A percentile compares a stretch with the other conserved stretches of the same genome.
phyloP scores from a whole-genome alignment of 768 basidiomycete species.

The Paxillus rubicundulus region DNA sequence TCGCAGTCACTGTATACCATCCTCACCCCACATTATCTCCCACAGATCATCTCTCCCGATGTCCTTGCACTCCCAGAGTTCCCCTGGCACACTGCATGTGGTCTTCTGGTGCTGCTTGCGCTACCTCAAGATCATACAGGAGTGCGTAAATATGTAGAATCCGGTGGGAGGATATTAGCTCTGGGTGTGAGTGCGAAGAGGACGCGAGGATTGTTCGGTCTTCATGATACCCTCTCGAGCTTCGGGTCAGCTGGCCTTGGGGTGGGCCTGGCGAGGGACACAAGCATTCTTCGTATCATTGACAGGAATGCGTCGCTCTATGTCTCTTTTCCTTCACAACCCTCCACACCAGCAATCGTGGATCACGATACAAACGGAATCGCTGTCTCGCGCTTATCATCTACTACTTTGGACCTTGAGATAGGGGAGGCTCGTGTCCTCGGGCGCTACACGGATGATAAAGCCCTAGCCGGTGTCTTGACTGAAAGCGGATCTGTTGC shows the following conservation, averaged over 20 bases:
- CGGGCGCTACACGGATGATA: constrained; percentile 17
- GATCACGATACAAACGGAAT: constrained; percentile 1
- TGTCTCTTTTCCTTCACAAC: constrained; percentile 26
- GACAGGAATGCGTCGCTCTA: constrained; percentile 22
- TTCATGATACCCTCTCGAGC: constrained; percentile 36
- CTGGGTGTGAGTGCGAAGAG: constrained; percentile 62
- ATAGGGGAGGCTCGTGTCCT: constrained; percentile 12
- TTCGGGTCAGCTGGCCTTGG: constrained; percentile 35
- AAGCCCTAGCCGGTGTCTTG: constrained; percentile 23
- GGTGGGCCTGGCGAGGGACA: constrained; percentile 23
- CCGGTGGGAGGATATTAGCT: constrained; percentile 70
- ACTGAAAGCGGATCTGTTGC: constrained; percentile 23
- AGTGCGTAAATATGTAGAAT: constrained; percentile 58
- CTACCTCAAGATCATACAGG: constrained; percentile 39
- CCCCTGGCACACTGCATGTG: constrained; percentile 77
- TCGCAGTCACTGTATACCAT: constrained; percentile 52
- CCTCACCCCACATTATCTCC: constrained; percentile 73
- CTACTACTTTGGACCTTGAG: constrained; percentile 17
- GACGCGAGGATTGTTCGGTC: constrained; percentile 37
- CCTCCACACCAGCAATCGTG: constrained; percentile 10
- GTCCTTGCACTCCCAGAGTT: constrained; percentile 55
- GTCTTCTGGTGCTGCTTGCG: constrained; percentile 78
- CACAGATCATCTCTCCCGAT: constrained; percentile 62
- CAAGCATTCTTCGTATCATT: constrained; percentile 22
- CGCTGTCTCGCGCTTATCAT: constrained; percentile 9